Conservation (phyloP, 2,329 filamentous ascomycete species). For the Alternaria infectoria region DNA sequence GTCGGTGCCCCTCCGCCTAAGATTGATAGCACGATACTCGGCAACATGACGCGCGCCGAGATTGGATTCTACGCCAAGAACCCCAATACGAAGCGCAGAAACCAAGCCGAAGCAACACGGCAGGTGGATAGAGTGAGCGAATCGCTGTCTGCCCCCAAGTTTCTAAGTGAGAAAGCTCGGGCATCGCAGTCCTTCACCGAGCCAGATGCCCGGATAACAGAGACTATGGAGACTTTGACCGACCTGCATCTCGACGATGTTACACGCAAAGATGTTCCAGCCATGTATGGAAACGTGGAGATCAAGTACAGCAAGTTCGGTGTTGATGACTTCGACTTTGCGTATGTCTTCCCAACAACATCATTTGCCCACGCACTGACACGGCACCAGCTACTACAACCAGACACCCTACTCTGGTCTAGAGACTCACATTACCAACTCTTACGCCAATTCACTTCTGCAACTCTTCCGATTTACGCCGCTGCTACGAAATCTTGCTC, state of each 20-base stretch:
- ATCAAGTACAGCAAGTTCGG: slow-evolving; percentile 99
- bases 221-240: slow-evolving; percentile 71
- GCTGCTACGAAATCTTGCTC: slow-evolving; percentile 81
- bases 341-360: slow-evolving; percentile 57
- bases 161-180: slow-evolving; percentile 90
- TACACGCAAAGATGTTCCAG: slow-evolving; percentile 79
- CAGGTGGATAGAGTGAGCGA: slow-evolving; percentile 63
- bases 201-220: slow-evolving; percentile 38
- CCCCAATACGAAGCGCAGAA: slow-evolving; percentile 73
- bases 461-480: slow-evolving; percentile 93
- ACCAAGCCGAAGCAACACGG: slow-evolving; percentile 83
- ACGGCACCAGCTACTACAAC: slow-evolving; percentile 78
- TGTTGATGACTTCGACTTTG: slow-evolving; percentile 99
- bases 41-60: slow-evolving; percentile 72
- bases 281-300: slow-evolving; percentile 91
- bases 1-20: slow-evolving; percentile 81
- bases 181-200: slow-evolving; percentile 56
- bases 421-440: slow-evolving; percentile 96
- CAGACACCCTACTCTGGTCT: slow-evolving; percentile 89
- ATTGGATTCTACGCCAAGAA: slow-evolving; percentile 82
- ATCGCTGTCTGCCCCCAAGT: slow-evolving; percentile 80
- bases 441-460: slow-evolving; percentile 90
- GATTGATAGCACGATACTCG: slow-evolving; percentile 73
- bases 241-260: slow-evolving; percentile 72
- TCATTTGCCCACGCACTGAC: slow-evolving; percentile 6